Evolutionary conservation across 768 basidiomycete genomes (phyloP).

Genomic region (Leccinum broughii): DNA sequence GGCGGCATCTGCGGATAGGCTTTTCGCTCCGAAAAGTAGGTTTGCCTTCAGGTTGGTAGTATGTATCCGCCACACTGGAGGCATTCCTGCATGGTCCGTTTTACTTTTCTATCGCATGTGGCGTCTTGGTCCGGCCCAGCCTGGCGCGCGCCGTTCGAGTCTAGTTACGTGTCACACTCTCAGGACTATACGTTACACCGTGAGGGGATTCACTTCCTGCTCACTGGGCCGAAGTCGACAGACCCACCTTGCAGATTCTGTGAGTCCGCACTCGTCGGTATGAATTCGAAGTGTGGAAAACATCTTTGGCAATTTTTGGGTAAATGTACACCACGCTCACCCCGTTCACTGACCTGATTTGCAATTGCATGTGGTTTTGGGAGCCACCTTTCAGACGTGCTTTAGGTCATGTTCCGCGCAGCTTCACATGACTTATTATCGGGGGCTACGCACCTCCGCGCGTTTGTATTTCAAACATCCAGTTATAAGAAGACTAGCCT

Average conservation of each 20-base stretch:
- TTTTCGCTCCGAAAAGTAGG: constrained; percentile 41
- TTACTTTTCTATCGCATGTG: constrained; percentile 20
- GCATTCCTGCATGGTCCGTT: constrained; percentile 29
- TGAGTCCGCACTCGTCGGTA: too few relatives aligned
- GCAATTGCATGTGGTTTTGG: neutral
- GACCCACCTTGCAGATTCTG: constrained; percentile 25
- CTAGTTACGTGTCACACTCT: constrained; percentile 15
- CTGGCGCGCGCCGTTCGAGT: too few relatives aligned
- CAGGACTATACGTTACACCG: constrained; percentile 3
- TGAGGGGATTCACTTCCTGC: constrained; percentile 19
- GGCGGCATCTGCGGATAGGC: constrained; percentile 36
- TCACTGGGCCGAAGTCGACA: constrained; percentile 19
- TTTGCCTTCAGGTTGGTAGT: constrained; percentile 29
- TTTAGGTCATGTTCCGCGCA: neutral
- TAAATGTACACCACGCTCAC: neutral
- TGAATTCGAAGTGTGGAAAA: neutral
- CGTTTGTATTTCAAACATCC: neutral
- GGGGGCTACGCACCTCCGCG: neutral
- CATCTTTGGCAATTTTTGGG: neutral
- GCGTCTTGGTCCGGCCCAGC: constrained; percentile 11
- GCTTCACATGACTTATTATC: neutral
- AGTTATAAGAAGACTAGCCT: neutral
- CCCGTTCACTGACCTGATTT: neutral
- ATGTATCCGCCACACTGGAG: constrained; percentile 17
- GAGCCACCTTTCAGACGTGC: neutral